These are phyloP conservation scores for Carex scoparia DNA, from an alignment of 176 grass and related monocot genomes.

Conservation along the genomic window DNA sequence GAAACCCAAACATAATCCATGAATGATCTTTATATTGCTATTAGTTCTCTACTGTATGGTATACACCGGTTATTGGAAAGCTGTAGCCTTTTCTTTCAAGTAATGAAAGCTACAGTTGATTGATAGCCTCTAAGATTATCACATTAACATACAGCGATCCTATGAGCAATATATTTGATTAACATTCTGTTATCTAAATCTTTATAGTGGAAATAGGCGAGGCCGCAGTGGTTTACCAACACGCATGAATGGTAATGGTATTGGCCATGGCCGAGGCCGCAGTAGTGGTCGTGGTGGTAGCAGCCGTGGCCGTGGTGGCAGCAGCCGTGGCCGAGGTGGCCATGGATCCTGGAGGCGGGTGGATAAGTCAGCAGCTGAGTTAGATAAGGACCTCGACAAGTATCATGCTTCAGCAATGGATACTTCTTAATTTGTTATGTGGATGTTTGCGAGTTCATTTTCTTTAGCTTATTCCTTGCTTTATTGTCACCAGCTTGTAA, in stretches of 20 bases:
- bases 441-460: neutral
- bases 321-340: conserved; percentile 35
- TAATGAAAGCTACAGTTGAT: neutral
- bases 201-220: conserved; percentile 34
- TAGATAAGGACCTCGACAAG: conserved; percentile 89
- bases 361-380: conserved; percentile 56
- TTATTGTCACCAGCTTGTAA: neutral
- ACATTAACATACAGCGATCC: neutral
- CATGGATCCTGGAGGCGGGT: conserved; percentile 37
- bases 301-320: conserved; percentile 34
- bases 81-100: neutral
- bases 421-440: conserved; percentile 36
- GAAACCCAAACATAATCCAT: neutral
- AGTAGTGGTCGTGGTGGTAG: conserved; percentile 29
- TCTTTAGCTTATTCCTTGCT: neutral
- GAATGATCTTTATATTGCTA: neutral
- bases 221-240: conserved; percentile 34
- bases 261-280: conserved; percentile 35
- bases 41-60: neutral
- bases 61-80: neutral
- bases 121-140: neutral
- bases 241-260: conserved; percentile 9
- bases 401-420: conserved; percentile 75
- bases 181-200: neutral
- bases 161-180: neutral